Evolutionary conservation across 1,284 basidiomycete genomes (phyloP), one percentile per base, ranked within the genome.

Genomic region (Schizophyllum amplum): DNA sequence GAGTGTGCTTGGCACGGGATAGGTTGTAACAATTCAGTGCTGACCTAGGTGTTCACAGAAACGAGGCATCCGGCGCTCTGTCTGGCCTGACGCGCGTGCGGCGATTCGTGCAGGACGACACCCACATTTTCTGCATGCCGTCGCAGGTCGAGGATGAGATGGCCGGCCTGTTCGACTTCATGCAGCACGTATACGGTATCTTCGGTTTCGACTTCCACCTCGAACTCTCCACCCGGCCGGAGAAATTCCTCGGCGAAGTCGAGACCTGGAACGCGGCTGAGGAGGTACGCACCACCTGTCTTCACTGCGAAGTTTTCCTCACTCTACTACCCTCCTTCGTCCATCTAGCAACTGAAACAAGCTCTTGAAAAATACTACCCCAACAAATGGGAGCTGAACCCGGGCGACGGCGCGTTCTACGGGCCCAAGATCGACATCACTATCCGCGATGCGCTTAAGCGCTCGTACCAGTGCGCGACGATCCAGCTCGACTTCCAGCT

Each of bases 401-500:
- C 93, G 5, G 96, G 93, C 52, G 97, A 99, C 68, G 97, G 97
- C 54, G 97, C 97, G 20, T 95, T 95, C 81, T 96, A 96, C 72
- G 93, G 93, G 1, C 94, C 93, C 60, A 95, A 98, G 78, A 97
- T 99, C 69, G 97, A 99, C 74, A 97, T 99, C 73, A 94, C 92
- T 60, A 92, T 99, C 70, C 85, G 86, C 33, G 97, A 99, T 68
- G 96, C 97, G 0, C 78, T 98, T 33, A 86, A 82, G 60, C 87
- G 95, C 53, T 92, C 94, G 33, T 95, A 94, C 85, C 97, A 99
- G 74, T 99, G 97, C 66, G 96, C 95, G 51, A 99, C 97, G 4
- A 98, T 99, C 71, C 92, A 99, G 74, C 90, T 99, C 63, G 97
- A 99, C 77, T 99, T 98, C 84, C 94, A 99, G 73, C 83, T 99